Evolutionary conservation across 2,329 filamentous ascomycete species (phyloP).

Genomic region (Cercospora nicotianae): DNA sequence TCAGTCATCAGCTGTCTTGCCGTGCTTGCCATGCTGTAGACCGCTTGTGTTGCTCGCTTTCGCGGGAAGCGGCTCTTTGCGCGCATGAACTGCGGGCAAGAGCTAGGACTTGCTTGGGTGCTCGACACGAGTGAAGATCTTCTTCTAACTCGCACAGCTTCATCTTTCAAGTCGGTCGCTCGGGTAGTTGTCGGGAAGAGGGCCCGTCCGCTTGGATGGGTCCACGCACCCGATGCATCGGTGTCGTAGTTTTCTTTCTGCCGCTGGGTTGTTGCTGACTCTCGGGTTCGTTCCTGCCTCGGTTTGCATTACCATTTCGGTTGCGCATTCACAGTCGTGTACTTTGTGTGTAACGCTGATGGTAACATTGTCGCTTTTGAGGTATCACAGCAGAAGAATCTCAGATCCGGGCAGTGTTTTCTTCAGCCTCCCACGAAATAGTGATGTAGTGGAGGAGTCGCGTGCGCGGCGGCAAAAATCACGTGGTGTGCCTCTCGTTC

Average conservation of each 20-base stretch:
- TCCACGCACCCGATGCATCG: slow-evolving; percentile 2
- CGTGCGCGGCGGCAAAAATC: neutral
- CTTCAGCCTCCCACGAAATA: neutral
- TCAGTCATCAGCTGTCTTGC: neutral
- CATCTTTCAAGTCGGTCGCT: neutral
- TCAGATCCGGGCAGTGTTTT: neutral
- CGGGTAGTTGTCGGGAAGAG: neutral
- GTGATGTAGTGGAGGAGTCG: neutral
- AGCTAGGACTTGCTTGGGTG: neutral
- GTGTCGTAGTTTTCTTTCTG: neutral
- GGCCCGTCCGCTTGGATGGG: neutral
- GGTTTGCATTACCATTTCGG: neutral
- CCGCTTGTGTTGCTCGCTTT: neutral
- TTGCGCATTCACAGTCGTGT: neutral
- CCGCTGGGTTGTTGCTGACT: neutral
- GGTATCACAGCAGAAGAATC: neutral
- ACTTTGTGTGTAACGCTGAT: neutral
- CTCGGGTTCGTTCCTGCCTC: neutral
- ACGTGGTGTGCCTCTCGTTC: neutral
- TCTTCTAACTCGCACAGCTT: neutral
- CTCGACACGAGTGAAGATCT: neutral
- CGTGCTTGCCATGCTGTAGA: neutral
- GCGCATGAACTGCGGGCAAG: neutral
- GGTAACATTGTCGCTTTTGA: neutral
- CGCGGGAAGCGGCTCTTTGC: neutral